Evolutionary conservation across 2,329 filamentous ascomycete species (phyloP).

Genomic region (Cytospora chrysosperma): DNA sequence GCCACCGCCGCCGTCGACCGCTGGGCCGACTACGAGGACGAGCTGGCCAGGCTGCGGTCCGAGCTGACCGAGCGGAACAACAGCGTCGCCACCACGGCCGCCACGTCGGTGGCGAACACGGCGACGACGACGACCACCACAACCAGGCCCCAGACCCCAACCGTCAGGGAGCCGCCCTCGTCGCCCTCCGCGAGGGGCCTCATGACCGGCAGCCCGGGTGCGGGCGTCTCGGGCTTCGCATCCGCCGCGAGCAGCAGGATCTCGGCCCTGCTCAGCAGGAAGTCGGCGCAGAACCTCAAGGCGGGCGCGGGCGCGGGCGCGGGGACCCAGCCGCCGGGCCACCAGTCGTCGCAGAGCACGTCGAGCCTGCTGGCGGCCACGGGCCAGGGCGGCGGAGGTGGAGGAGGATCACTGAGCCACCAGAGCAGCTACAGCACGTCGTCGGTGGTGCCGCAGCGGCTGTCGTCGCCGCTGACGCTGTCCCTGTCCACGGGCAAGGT

Average conservation of each 20-base stretch:
- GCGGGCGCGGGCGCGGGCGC: constrained; percentile 17
- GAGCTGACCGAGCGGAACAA: constrained; percentile 31
- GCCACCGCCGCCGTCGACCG: constrained; percentile 62
- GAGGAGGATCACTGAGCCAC: constrained; percentile 22
- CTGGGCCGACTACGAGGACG: constrained; percentile 79
- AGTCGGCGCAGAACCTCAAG: constrained; percentile 30
- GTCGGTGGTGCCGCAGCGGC: constrained; percentile 14
- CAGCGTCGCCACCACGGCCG: constrained; percentile 11
- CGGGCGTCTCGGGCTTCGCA: constrained; percentile 30
- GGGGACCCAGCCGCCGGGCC: too few species aligned
- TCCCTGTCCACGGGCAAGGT: constrained; percentile 21
- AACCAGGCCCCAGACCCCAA: constrained; percentile 17
- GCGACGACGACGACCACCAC: background rate
- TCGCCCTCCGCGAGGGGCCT: constrained; percentile 3
- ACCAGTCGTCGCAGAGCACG: constrained; percentile 25
- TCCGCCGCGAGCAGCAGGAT: constrained; percentile 35
- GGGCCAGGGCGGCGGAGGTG: constrained; percentile 40
- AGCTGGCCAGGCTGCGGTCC: constrained; percentile 59
- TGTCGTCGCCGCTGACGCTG: constrained; percentile 16
- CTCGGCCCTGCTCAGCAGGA: constrained; percentile 33
- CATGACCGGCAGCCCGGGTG: constrained; percentile 24
- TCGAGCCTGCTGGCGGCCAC: constrained; percentile 29
- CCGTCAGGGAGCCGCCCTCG: constrained; percentile 10
- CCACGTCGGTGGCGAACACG: background rate
- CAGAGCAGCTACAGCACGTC: constrained; percentile 26